Evolutionary conservation across 306 rosid species (phyloP), one percentile per base, ranked within the genome.

Genomic region (Senna tora): DNA sequence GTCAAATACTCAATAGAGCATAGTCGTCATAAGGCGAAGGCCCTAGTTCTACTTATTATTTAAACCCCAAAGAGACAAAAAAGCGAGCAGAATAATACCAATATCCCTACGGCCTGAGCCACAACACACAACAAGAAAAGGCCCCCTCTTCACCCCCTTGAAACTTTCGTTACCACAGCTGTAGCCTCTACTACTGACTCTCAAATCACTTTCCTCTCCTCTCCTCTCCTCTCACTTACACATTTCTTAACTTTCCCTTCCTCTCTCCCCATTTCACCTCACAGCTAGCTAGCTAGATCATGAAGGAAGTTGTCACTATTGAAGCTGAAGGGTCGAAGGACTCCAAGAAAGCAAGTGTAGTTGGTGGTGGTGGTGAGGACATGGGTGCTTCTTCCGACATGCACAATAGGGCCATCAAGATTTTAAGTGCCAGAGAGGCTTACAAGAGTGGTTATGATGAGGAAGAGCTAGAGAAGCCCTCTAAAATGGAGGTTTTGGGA

Each of bases 401-500:
- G 20, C 64, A 75, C 13, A 59, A 54, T 45, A 49, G 71, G 12
- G 74, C 78, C 3, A 15, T 72, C 59, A 84, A 73, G 67, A 80
- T 80, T 43, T 54, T 79, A 68, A 71, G 79, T 71, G 84, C 84
- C 0, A 75, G 62, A 62, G 87, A 81, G 20, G 79, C 74, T 16
- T 77, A 88, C 59, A 77, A 46, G 45, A 67, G 60, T 2, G 12
- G 52, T 2, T 66, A 80, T 62, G 86, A 80, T 62, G 86, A 65
- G 36, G 85, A 76, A 50, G 25, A 54, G 17, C 87, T 73, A 55
- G 98, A 92, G 67, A 79, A 72, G 65, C 85, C 96, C 4, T n/a
- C 75, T 0, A 76, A 41, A 10, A 17, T 79, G 74, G 98, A 93
- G 69, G 86, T 90, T 5, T 73, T 80, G 80, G 89, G 90, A 6